Evolutionary conservation across 2,329 filamentous ascomycete species (phyloP).

Genomic region (Hypoxylon sp.): DNA sequence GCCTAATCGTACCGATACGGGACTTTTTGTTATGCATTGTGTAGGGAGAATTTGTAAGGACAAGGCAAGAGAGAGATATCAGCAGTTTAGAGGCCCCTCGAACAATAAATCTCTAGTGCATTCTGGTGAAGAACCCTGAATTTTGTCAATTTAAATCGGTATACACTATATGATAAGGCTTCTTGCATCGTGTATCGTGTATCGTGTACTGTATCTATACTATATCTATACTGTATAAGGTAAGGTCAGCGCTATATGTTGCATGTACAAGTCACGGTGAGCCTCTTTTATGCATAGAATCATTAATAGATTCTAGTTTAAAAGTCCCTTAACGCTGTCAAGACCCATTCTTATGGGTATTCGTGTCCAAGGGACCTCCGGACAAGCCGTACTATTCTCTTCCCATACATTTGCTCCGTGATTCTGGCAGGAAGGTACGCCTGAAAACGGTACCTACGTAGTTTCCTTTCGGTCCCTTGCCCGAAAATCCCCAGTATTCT

Average conservation of each 20-base stretch:
- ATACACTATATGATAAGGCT: neutral
- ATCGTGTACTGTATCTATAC: conserved; percentile 8
- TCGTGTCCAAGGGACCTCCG: conserved; percentile 16
- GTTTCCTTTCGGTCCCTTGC: conserved; percentile 23
- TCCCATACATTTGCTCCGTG: conserved; percentile 1
- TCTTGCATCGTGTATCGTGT: conserved; percentile 12
- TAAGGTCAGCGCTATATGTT: conserved; percentile 4
- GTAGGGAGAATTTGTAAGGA: conserved; percentile 10
- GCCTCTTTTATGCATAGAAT: conserved; percentile 7
- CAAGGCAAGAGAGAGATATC: conserved; percentile 3
- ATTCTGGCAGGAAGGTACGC: conserved; percentile 2
- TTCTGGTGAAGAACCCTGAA: conserved; percentile 26
- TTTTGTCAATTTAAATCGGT: conserved; percentile 13
- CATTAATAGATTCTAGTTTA: neutral
- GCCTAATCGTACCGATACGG: conserved; percentile 25
- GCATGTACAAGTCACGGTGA: conserved; percentile 16
- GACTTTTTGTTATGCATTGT: conserved; percentile 1
- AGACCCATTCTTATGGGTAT: conserved; percentile 12
- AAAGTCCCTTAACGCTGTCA: conserved; percentile 5
- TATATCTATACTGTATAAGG: neutral
- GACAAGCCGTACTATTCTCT: conserved; percentile 11
- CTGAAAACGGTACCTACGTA: conserved; percentile 14
- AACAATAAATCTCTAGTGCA: conserved; percentile 8
- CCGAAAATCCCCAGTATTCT: conserved; percentile 14
- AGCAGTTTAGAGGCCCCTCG: neutral